Evolutionary conservation across 2,329 filamentous ascomycete species (phyloP).

Genomic region (Aspergillus fumigatus): DNA sequence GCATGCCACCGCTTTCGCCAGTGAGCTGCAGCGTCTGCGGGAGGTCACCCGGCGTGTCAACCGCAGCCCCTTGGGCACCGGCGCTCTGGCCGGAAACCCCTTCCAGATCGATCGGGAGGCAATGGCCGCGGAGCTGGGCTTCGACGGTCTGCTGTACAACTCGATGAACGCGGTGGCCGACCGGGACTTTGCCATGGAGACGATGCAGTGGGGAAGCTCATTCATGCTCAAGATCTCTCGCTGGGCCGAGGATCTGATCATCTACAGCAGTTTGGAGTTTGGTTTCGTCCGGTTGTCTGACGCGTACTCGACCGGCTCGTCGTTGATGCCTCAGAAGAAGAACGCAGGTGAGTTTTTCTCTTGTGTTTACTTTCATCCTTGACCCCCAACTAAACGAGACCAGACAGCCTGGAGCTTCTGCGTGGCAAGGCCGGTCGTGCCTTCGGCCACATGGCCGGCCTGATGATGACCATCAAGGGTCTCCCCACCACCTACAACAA

Average conservation of each 20-base stretch:
- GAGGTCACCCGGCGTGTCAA: constrained; percentile 73
- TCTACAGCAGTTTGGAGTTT: constrained; percentile 74
- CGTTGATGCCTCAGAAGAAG: constrained; percentile 81
- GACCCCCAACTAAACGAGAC: not conserved
- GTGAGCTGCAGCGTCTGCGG: constrained; percentile 71
- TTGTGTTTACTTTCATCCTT: not conserved
- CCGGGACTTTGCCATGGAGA: constrained; percentile 78
- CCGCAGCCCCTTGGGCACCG: constrained; percentile 64
- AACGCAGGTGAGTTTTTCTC: constrained; percentile 49
- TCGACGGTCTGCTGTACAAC: constrained; percentile 70
- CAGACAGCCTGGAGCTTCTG: constrained; percentile 67
- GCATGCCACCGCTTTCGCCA: constrained; percentile 65
- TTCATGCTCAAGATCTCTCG: constrained; percentile 76
- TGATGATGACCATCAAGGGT: constrained; percentile 72
- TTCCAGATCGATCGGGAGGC: constrained; percentile 76
- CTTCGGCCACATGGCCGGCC: constrained; percentile 75
- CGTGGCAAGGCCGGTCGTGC: constrained; percentile 72
- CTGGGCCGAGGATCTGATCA: constrained; percentile 81
- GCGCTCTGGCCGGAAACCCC: constrained; percentile 74
- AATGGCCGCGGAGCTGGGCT: constrained; percentile 76
- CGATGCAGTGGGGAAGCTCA: constrained; percentile 72
- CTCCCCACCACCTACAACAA: constrained; percentile 85
- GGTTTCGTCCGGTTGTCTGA: constrained; percentile 72
- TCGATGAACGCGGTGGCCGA: constrained; percentile 71
- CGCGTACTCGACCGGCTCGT: constrained; percentile 72